Conservation (phyloP, 352 stramenopile genomes). For the Thalassiosira mediterranea region DNA sequence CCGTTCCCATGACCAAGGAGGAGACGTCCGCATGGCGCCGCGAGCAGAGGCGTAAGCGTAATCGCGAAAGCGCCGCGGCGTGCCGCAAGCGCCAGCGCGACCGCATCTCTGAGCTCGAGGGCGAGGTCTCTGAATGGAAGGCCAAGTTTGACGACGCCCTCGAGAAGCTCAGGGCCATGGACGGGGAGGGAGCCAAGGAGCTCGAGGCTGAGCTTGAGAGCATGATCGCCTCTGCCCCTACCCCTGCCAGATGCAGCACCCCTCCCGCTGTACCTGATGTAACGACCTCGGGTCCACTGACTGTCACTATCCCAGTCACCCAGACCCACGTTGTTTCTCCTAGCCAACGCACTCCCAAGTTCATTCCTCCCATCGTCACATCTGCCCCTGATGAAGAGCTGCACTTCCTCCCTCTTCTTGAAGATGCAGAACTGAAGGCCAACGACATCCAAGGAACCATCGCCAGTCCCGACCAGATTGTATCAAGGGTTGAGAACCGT, state of each 20-base stretch:
- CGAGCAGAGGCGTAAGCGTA: slow-evolving; percentile 47
- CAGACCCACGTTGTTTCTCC: slow-evolving; percentile 27
- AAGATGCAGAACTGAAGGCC: slow-evolving; percentile 11
- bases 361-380: slow-evolving; percentile 17
- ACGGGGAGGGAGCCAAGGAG: slow-evolving; percentile 15
- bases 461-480: slow-evolving; percentile 3
- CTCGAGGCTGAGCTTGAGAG: slow-evolving; percentile 23
- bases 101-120: slow-evolving; percentile 57
- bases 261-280: background rate
- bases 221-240: slow-evolving; percentile 1
- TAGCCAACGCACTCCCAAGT: slow-evolving; percentile 8
- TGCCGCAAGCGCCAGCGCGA: slow-evolving; percentile 51
- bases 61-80: slow-evolving; percentile 48
- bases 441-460: slow-evolving; percentile 2
- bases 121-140: slow-evolving; percentile 49
- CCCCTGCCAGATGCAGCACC: background rate
- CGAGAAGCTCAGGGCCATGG: slow-evolving; percentile 20
- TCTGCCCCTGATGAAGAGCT: slow-evolving; percentile 7
- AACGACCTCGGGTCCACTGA: slow-evolving; percentile 3
- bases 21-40: slow-evolving; percentile 43
- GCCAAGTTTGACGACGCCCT: slow-evolving; percentile 52
- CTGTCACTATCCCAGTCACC: background rate
- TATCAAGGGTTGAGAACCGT: slow-evolving; percentile 49
- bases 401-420: slow-evolving; percentile 30
- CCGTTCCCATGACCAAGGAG: slow-evolving; percentile 50